These are phyloP conservation scores for Tolypocladium sp. DNA, from an alignment of 2,329 filamentous ascomycete species.

Conservation along the genomic window DNA sequence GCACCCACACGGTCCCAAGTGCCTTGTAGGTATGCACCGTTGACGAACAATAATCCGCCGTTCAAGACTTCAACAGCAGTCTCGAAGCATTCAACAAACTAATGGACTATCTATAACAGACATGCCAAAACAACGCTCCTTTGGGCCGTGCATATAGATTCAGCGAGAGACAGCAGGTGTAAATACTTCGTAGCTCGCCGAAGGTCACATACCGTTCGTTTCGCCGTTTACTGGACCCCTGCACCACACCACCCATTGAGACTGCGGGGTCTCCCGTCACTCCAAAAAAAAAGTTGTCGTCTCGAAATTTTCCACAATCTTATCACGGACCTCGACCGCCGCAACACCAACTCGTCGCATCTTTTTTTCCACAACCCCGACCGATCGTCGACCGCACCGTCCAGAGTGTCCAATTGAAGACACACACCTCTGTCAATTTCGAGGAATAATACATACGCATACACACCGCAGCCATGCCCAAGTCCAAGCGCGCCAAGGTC, in stretches of 20 bases:
- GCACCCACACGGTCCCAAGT: too few relatives aligned
- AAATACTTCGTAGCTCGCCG: neutral
- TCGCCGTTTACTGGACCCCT: neutral
- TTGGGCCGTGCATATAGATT: too few relatives aligned
- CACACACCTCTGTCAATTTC: neutral
- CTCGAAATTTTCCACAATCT: constrained; percentile 22
- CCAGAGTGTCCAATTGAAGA: neutral
- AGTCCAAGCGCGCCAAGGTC: constrained; percentile 87
- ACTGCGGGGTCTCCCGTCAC: constrained; percentile 16
- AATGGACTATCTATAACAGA: too few relatives aligned
- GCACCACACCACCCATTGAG: neutral
- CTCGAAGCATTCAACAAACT: neutral
- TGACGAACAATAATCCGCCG: too few relatives aligned
- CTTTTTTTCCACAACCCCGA: constrained; percentile 1
- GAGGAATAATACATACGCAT: constrained; percentile 4
- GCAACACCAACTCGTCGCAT: neutral
- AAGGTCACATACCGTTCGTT: neutral
- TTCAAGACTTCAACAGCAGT: neutral
- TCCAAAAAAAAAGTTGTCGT: constrained; percentile 1
- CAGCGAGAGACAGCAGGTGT: neutral
- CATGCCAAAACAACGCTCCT: too few relatives aligned
- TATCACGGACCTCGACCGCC: constrained; percentile 11
- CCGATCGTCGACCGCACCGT: neutral
- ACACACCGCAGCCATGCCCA: constrained; percentile 60
- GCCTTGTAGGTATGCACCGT: too few relatives aligned